phyloP scores from a whole-genome alignment of 768 basidiomycete species.

The Lentinula raphanica region DNA sequence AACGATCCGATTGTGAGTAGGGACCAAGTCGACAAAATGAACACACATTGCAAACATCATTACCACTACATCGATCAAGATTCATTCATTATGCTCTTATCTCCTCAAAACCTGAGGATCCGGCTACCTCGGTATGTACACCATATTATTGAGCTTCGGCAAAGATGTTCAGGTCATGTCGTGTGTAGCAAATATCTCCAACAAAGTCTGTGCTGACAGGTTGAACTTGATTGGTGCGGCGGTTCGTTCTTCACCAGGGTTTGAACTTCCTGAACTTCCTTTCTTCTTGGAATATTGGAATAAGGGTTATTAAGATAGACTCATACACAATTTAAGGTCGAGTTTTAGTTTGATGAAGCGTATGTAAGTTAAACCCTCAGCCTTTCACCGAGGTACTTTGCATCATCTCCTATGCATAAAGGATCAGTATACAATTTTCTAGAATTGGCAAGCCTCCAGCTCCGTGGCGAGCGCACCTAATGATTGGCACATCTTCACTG shows the following conservation, averaged over 20 bases:
- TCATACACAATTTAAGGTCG: constrained; percentile 4
- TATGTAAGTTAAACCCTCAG: constrained; percentile 1
- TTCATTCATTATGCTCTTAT: too few relatives aligned
- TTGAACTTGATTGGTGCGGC: background rate
- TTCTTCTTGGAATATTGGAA: too few relatives aligned
- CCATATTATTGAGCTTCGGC: background rate
- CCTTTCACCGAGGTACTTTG: background rate
- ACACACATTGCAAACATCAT: too few relatives aligned
- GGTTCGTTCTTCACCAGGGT: background rate
- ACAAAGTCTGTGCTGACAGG: background rate
- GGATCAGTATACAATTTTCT: background rate
- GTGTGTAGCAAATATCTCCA: background rate
- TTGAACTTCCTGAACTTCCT: background rate
- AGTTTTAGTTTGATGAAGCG: background rate
- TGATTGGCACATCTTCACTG: background rate
- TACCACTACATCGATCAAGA: too few relatives aligned
- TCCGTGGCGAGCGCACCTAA: background rate
- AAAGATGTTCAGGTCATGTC: background rate
- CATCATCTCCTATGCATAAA: background rate
- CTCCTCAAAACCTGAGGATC: background rate
- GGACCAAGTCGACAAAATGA: background rate
- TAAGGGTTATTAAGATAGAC: background rate
- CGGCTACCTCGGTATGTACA: background rate
- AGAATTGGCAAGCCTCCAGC: background rate
- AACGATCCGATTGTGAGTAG: background rate